A percentile compares a stretch with the other conserved stretches of the same genome.
Conservation (phyloP, 148 eudicot genomes). For the Amaranthus hypochondriacus region DNA sequence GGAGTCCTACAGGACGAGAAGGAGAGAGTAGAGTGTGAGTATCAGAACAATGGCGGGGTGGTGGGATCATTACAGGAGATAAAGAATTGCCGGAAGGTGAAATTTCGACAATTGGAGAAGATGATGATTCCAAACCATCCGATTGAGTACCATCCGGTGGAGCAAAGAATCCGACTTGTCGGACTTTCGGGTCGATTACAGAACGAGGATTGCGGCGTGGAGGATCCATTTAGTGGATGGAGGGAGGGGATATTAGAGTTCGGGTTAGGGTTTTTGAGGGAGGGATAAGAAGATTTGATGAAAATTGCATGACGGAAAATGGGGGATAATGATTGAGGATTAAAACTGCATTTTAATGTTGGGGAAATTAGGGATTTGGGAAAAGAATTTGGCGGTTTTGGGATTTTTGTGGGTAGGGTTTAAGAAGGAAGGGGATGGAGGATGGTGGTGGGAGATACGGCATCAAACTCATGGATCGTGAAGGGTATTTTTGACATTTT, state of each 20-base stretch:
- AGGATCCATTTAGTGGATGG: conserved; percentile 45
- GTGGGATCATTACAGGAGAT: conserved; percentile 94
- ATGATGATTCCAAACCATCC: conserved; percentile 28
- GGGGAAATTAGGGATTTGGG: background rate
- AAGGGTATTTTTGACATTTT: background rate
- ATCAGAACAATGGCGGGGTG: conserved; percentile 65
- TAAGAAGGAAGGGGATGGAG: background rate
- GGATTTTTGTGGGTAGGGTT: background rate
- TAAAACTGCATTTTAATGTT: background rate
- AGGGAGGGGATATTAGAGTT: conserved; percentile 6
- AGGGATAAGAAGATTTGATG: conserved; percentile 1
- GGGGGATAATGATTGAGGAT: too few species aligned
- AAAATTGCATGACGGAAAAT: conserved; percentile 6
- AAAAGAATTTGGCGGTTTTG: background rate
- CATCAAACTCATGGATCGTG: conserved; percentile 23
- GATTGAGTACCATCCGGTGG: conserved; percentile 46
- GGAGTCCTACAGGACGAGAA: background rate
- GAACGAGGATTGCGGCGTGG: conserved; percentile 64
- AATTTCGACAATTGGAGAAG: conserved; percentile 33
- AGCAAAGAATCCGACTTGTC: conserved; percentile 85
- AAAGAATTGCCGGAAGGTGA: conserved; percentile 55
- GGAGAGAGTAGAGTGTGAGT: conserved; percentile 23
- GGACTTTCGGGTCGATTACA: conserved; percentile 81
- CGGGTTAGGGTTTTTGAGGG: conserved; percentile 18
- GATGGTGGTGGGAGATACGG: background rate